A percentile compares a stretch with the other conserved stretches of the same genome.
These are phyloP conservation scores for Penicillium cinerascens DNA, from an alignment of 495 filamentous ascomycete genomes.

Conservation along the genomic window DNA sequence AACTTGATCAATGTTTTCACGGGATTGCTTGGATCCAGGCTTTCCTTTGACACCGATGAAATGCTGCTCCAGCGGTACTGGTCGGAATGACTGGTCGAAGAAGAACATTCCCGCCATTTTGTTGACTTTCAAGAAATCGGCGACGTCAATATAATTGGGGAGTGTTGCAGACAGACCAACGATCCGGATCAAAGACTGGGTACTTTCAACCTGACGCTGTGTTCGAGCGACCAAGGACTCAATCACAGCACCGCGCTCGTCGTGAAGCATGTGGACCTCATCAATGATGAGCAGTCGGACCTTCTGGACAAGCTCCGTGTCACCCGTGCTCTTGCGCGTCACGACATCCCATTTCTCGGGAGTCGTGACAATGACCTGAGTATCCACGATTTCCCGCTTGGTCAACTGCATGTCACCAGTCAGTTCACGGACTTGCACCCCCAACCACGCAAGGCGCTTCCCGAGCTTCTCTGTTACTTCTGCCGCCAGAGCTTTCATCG, in stretches of 20 bases:
- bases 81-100: slow-evolving; percentile 93
- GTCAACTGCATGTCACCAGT: slow-evolving; percentile 99
- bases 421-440: slow-evolving; percentile 81
- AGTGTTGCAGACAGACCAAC: slow-evolving; percentile 93
- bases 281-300: slow-evolving; percentile 96
- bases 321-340: slow-evolving; percentile 92
- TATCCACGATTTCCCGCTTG: slow-evolving; percentile 90
- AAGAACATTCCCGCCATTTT: slow-evolving; percentile 91
- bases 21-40: slow-evolving; percentile 66
- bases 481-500: slow-evolving; percentile 90
- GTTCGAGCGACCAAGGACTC: slow-evolving; percentile 94
- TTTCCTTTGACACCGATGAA: slow-evolving; percentile 97
- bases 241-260: slow-evolving; percentile 92
- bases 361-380: slow-evolving; percentile 97
- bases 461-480: slow-evolving; percentile 94
- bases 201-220: slow-evolving; percentile 94
- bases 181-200: slow-evolving; percentile 93
- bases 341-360: slow-evolving; percentile 99
- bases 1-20: slow-evolving; percentile 81
- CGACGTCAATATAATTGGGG: slow-evolving; percentile 94
- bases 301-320: slow-evolving; percentile 97
- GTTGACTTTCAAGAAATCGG: slow-evolving; percentile 95
- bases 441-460: slow-evolving; percentile 91
- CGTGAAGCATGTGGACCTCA: slow-evolving; percentile 99
- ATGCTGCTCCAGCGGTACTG: slow-evolving; percentile 94